Evolutionary conservation across 139 green algal genomes (phyloP), one percentile per base, ranked within the genome.

Genomic region (Chloropicon primus): DNA sequence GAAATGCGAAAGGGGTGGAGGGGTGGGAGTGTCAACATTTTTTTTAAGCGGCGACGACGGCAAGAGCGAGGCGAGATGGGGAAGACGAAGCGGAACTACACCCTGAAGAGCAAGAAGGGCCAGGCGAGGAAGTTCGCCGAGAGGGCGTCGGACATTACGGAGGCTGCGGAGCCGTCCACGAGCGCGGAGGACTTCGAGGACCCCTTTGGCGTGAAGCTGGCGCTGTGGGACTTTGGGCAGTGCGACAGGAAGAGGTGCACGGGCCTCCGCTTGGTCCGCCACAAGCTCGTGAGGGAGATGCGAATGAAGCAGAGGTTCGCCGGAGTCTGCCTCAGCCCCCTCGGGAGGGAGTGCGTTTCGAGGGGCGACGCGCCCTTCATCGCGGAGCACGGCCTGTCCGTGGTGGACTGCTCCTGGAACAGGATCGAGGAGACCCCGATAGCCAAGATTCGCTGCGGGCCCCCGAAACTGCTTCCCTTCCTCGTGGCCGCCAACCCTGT

Each of bases 361-460:
- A 24, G 54, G 0, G 84, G 93, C 53, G 95, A 99, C 82, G 85
- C 79, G 22, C 81, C 85, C n/a, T 82, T 98, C 0, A 85, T 99
- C 0, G 72, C 41, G 0, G 54, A 41, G 22, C 89, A 92, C 76
- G 95, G 95, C 0, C 82, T 98, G n/a, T 92, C 91, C 1, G 95
- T 99, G 22, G 94, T 99, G 80, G 95, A 99, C 87, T 99, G 95
- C 85, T 97, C 92, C 0, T 99, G 95, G 83, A 82, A 80, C 1
- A 72, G 79, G 25, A 41, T 75, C 25, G 93, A 96, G 96, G 72
- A 79, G 85, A n/a, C 87, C 98, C 72, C 93, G 97, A 21, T 92
- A 97, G 21, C 94, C 98, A 22, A 95, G 94, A 1, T 98, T 97
- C 72, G 85, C 82, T 90, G 53, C 71, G 78, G 22, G 2, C 1